These are phyloP conservation scores for Centrapalus pauciflorus DNA, from an alignment of 129 eudicot genomes.

Conservation along the genomic window DNA sequence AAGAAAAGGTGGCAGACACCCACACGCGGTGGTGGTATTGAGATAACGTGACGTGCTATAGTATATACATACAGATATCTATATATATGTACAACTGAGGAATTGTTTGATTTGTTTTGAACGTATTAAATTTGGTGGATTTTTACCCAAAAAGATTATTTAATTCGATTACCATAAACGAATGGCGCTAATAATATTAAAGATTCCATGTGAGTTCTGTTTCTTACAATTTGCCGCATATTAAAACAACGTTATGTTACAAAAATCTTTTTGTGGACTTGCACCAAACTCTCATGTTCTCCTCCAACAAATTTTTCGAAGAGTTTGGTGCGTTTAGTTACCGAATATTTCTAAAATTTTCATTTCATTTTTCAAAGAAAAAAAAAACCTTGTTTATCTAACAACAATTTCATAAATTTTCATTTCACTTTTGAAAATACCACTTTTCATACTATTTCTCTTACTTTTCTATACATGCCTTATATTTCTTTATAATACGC, in stretches of 20 bases:
- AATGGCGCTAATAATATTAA: not conserved
- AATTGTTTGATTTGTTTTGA: not conserved
- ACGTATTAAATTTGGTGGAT: not conserved
- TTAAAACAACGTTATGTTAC: not conserved
- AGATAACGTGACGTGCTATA: constrained; percentile 35
- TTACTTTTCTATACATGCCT: no score
- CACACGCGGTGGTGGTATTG: constrained; percentile 20
- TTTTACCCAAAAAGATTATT: not conserved
- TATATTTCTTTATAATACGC: no score
- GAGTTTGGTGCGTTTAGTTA: no score
- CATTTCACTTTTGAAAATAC: no score
- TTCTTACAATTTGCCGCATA: constrained; percentile 11
- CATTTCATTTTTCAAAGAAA: no score
- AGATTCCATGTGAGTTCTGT: not conserved
- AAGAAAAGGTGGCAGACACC: constrained; percentile 30
- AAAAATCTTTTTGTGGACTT: not conserved
- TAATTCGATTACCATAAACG: not conserved
- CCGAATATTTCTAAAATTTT: no score
- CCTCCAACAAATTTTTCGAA: no score
- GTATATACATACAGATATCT: not conserved
- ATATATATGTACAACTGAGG: not conserved
- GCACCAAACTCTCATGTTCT: not conserved
- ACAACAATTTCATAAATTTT: no score
- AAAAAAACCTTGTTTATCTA: no score
- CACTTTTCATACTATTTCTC: no score